Percentiles rank a stretch among this genome's conserved stretches.
These are phyloP conservation scores for Fonsecaea multimorphosa DNA, from an alignment of 2,329 filamentous ascomycete species.

Conservation along the genomic window DNA sequence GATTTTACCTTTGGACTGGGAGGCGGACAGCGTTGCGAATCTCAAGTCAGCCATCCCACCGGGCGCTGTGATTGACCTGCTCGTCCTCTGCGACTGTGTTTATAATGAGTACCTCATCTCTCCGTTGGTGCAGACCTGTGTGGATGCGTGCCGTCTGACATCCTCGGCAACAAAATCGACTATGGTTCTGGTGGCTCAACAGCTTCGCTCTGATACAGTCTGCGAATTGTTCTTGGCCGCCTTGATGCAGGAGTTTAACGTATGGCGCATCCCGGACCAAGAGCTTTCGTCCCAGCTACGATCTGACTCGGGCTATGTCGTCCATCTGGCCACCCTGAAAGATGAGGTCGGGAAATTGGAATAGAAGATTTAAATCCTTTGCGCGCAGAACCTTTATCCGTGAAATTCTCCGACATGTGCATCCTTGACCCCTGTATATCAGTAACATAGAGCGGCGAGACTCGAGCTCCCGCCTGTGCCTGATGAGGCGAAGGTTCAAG, in stretches of 20 bases:
- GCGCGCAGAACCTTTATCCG: background rate
- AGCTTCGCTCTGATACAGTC: constrained; percentile 82
- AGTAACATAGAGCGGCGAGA: background rate
- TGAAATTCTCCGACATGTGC: background rate
- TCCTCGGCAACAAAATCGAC: constrained; percentile 56
- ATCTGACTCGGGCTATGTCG: constrained; percentile 74
- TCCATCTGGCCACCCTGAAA: constrained; percentile 75
- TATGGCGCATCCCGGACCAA: constrained; percentile 76
- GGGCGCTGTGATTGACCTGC: constrained; percentile 62
- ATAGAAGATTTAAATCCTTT: background rate
- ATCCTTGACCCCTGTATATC: background rate
- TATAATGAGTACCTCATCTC: constrained; percentile 88
- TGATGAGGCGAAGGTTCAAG: background rate
- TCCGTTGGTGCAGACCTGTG: constrained; percentile 82
- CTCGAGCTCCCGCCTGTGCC: background rate
- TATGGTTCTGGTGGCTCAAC: constrained; percentile 83
- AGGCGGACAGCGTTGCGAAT: constrained; percentile 56
- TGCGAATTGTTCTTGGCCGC: constrained; percentile 80
- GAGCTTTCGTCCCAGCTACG: constrained; percentile 65
- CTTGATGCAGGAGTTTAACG: constrained; percentile 70
- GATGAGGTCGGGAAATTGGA: background rate
- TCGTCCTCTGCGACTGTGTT: constrained; percentile 91
- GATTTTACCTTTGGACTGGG: constrained; percentile 76
- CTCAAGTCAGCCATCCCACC: constrained; percentile 48
- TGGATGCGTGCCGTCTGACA: constrained; percentile 71